Evolutionary conservation across 768 basidiomycete species (phyloP), one percentile per base, ranked within the genome.

Genomic region (Psilocybe azurescens): DNA sequence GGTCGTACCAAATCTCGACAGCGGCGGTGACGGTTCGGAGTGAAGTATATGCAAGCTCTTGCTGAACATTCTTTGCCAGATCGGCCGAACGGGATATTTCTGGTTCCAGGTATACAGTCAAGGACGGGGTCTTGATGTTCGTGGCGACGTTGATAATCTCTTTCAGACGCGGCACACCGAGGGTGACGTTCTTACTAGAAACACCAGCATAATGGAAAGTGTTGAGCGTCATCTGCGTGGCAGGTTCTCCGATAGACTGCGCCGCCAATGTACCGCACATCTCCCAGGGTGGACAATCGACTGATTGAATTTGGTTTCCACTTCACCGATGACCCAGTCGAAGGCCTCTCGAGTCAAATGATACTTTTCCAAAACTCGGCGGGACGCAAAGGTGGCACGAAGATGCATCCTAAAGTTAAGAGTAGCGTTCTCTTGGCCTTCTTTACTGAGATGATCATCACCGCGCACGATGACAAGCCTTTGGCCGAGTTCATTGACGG

Each of bases 141-240:
- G 91, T 93, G 0, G 97, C 97, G 61, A 99, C 96, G 71, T 99
- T 99, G 80, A 99, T 99, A 68, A 99, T 98, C 77, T 99, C 97
- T 80, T 99, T 99, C 65, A 99, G 76, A 76, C 97, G 96, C 2
- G 97, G 97, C 1, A 99, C 97, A 89, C 97, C 97, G 61, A 99
- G 93, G 0, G 97, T 99, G 53, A 99, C 97, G 77, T 97, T 98
- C 80, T 99, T 99, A 72, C 93, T 95, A n/a, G 97, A 97, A 28
- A 99, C 97, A 89, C 97, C 97, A 63, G 97, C 97, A 74, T 98
- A 99, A 78, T 99, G 97, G 93, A 99, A 99, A 0, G 97, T 99
- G 76, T 99, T 99, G 61, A 99, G 77, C 5, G 97, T 99, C 97
- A 99, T 99, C 78, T 99, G 97, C 0, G 97, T 99, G 3, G 97